These are phyloP conservation scores for Xylariaceae sp. DNA, from an alignment of 2,329 filamentous ascomycete species.

Conservation along the genomic window DNA sequence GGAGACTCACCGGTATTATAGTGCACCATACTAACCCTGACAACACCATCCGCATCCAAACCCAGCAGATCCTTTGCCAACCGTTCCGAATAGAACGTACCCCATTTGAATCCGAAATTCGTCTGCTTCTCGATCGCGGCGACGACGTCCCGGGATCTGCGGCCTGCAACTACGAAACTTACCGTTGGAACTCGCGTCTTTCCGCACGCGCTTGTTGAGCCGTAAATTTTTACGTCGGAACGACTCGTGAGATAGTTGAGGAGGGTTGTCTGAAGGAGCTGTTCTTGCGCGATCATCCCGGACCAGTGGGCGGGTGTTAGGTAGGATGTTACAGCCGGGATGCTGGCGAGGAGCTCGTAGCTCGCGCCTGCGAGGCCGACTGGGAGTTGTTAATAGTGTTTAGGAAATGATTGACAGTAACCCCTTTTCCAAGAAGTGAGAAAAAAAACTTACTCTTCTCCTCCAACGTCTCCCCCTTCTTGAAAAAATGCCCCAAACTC, in stretches of 20 bases:
- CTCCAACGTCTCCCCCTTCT: slow-evolving; percentile 49
- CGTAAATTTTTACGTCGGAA: slow-evolving; percentile 52
- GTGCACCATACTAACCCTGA: slow-evolving; percentile 66
- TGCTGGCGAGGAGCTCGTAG: slow-evolving; percentile 62
- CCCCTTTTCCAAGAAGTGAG: too few species aligned
- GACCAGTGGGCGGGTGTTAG: slow-evolving; percentile 48
- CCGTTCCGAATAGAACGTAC: slow-evolving; percentile 63
- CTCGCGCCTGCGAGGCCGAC: slow-evolving; percentile 51
- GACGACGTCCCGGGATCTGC: slow-evolving; percentile 53
- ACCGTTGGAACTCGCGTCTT: slow-evolving; percentile 57
- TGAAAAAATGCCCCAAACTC: slow-evolving; percentile 57
- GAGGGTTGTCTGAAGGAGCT: slow-evolving; percentile 51
- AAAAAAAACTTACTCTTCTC: slow-evolving; percentile 42
- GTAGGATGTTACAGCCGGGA: slow-evolving; percentile 60
- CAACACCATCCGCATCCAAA: slow-evolving; percentile 56
- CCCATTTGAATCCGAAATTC: slow-evolving; percentile 59
- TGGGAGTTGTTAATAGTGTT: not conserved
- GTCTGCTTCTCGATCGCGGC: slow-evolving; percentile 55
- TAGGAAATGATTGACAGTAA: too few species aligned
- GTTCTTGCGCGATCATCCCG: slow-evolving; percentile 54
- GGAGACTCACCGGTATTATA: slow-evolving; percentile 60
- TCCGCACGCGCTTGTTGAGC: slow-evolving; percentile 45
- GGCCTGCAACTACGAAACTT: slow-evolving; percentile 58
- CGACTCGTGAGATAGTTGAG: slow-evolving; percentile 53
- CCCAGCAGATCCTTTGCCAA: slow-evolving; percentile 55